Evolutionary conservation across 2,329 filamentous ascomycete genomes (phyloP).

Genomic region (Coniosporium tulheliwenetii): DNA sequence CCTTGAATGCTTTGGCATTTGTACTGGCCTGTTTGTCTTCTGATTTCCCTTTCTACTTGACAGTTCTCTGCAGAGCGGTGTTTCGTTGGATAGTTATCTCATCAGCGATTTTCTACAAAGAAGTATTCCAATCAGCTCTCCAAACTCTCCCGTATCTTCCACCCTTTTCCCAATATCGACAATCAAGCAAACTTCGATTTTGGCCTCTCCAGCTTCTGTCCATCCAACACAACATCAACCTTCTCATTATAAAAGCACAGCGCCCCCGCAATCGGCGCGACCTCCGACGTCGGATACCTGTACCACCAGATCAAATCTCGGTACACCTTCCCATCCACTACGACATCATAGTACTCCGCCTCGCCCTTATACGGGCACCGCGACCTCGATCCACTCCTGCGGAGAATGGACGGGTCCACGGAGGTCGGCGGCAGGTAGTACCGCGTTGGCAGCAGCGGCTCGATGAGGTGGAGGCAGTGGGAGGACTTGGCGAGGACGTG

Average conservation of each 20-base stretch:
- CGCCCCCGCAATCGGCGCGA: conserved; percentile 36
- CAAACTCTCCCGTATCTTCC: no score
- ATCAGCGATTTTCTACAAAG: no score
- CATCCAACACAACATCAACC: conserved; percentile 46
- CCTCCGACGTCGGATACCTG: conserved; percentile 39
- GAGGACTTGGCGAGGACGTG: conserved; percentile 29
- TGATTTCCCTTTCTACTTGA: no score
- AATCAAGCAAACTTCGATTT: conserved; percentile 1
- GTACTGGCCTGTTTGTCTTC: no score
- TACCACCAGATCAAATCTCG: conserved; percentile 50
- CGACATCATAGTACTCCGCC: conserved; percentile 45
- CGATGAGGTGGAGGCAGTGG: conserved; percentile 37
- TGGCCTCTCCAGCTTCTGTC: conserved; percentile 19
- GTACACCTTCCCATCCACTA: conserved; percentile 26
- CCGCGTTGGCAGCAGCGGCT: conserved; percentile 42
- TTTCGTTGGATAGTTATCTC: no score
- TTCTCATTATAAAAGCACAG: conserved; percentile 56
- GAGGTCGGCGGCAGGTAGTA: conserved; percentile 43
- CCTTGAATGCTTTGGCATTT: no score
- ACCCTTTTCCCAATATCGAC: no score
- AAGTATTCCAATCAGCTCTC: no score
- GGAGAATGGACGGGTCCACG: conserved; percentile 30
- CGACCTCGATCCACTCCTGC: conserved; percentile 36
- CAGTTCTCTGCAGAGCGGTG: no score
- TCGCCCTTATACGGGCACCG: conserved; percentile 53